phyloP scores from a whole-genome alignment of 768 basidiomycete genomes.

The Cystobasidium onofrii region DNA sequence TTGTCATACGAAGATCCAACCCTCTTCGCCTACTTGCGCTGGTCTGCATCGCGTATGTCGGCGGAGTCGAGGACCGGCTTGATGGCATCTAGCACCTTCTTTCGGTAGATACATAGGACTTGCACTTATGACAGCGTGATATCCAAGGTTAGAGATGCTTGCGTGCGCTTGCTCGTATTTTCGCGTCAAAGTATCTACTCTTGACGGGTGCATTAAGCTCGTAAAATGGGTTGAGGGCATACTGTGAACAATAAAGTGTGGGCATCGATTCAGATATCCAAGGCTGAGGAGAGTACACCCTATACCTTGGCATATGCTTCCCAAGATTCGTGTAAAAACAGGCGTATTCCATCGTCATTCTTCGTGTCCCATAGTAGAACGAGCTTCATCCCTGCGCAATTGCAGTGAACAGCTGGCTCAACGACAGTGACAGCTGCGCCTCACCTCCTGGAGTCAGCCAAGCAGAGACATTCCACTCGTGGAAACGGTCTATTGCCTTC shows the following conservation, averaged over 20 bases:
- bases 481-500: constrained; percentile 91
- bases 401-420: not conserved
- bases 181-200: constrained; percentile 69
- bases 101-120: too few species aligned
- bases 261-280: not conserved
- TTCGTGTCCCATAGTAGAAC: constrained; percentile 85
- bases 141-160: constrained; percentile 56
- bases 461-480: constrained; percentile 96
- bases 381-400: constrained; percentile 78
- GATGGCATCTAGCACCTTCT: too few species aligned
- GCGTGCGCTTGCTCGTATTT: constrained; percentile 77
- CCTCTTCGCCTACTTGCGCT: too few species aligned
- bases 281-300: not conserved
- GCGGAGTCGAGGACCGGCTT: too few species aligned
- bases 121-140: too few species aligned
- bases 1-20: too few species aligned
- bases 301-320: constrained; percentile 89
- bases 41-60: too few species aligned
- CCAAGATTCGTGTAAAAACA: constrained; percentile 93
- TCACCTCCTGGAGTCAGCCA: constrained; percentile 91
- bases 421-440: constrained; percentile 42
- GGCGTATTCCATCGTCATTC: constrained; percentile 91
- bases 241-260: constrained; percentile 49
- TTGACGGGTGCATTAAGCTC: constrained; percentile 75
- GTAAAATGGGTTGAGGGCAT: constrained; percentile 90